Base-by-base conservation (phyloP, 306 rosid species). In the Lathyrus oleraceus region DNA sequence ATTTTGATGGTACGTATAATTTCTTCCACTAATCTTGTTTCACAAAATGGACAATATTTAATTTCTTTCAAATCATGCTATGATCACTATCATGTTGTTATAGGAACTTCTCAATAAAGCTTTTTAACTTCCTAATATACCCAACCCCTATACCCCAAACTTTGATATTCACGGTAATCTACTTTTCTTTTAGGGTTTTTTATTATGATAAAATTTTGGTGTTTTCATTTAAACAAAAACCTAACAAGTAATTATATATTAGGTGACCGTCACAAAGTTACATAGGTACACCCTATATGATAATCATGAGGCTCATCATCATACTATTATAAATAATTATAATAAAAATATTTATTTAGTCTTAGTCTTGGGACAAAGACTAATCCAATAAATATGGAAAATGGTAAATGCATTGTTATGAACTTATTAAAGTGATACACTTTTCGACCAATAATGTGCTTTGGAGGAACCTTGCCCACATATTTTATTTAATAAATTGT, bases 311-410 rank as follows among this genome's bases (percentile, higher is more conserved):
- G 39, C 42, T n/a, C 35, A n/a, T 61, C 35, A n/a, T 61, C 1
- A 15, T 68, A 21, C 17, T 20, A 10, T 20, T 1, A 52, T 20
- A 2, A 48, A 48, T 48, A 0, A 19, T 60, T 1, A 32, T 61
- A 35, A 19, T 14, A 10, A 66, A 28, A 51, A 10, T 54, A 3
- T 63, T 17, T 8, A 49, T 17, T 17, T 59, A 65, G 84, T 71
- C 63, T 14, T 49, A 66, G 17, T 81, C 78, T 12, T 71, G 42
- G 35, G 81, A 76, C 42, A 71, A 66, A 51, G 75, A 71, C 84
- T 66, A 12, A 62, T 39, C 77, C 74, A 64, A 64, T 80, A 56
- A 66, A 63, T 75, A 27, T 17, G 44, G 69, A 15, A 38, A 64
- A 47, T 27, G 40, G 43, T 53, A 43, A 44, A 36, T 10, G 13